A percentile compares a stretch with the other conserved stretches of the same genome.
Evolutionary conservation across 108 stramenopile genomes (phyloP).

Genomic region (Nitzschia sp.): DNA sequence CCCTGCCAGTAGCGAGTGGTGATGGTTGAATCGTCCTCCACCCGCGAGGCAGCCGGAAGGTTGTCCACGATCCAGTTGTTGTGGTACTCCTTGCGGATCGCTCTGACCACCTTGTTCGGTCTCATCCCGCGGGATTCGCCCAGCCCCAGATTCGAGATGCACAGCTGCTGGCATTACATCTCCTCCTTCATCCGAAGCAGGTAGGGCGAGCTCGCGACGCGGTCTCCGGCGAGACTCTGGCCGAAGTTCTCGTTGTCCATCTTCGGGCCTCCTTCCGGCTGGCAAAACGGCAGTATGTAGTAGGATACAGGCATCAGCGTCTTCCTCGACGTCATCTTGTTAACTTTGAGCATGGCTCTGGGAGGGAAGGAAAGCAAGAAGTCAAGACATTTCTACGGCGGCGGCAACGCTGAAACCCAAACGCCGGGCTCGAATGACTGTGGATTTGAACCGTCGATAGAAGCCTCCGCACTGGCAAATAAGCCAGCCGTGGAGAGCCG

Average conservation of each 20-base stretch:
- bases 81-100: conserved; percentile 88
- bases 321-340: conserved; percentile 73
- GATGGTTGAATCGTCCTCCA: conserved; percentile 48
- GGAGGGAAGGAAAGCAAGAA: background rate
- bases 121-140: conserved; percentile 52
- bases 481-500: background rate
- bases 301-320: conserved; percentile 89
- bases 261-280: conserved; percentile 69
- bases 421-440: background rate
- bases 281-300: conserved; percentile 92
- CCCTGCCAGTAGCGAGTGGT: conserved; percentile 78
- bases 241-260: conserved; percentile 91
- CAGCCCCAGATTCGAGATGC: conserved; percentile 66
- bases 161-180: conserved; percentile 86
- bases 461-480: background rate
- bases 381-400: background rate
- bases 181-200: conserved; percentile 86
- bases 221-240: conserved; percentile 91
- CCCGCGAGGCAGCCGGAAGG: conserved; percentile 75
- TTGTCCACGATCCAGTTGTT: conserved; percentile 95
- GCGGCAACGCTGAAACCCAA: background rate
- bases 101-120: conserved; percentile 66
- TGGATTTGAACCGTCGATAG: background rate
- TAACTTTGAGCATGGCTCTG: conserved; percentile 73
- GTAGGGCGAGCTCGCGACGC: conserved; percentile 93